Base-by-base conservation (phyloP, 805 yeast species). In the Wickerhamiella occidentalis region DNA sequence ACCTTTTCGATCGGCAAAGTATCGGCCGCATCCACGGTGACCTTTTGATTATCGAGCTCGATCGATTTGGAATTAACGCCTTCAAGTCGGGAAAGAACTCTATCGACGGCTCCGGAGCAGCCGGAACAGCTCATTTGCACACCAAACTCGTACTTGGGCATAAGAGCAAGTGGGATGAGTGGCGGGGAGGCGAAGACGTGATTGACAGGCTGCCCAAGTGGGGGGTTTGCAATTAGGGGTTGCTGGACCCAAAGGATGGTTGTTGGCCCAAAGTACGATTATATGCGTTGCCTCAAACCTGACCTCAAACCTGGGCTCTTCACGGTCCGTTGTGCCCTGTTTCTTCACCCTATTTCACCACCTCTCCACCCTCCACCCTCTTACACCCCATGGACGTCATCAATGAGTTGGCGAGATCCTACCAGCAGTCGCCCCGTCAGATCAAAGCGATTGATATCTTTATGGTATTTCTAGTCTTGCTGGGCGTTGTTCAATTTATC, bases 101-200 rank as follows among this genome's bases (percentile, higher is more conserved):
- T 77, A 65, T 79, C 77, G 45, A 90, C 84, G 6, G 97, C 96
- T 51, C 75, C 77, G 19, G 94, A 82, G 67, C 98, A 90, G 15
- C 95, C 57, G 17, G 35, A n/a, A 51, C 62, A 59, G 30, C 57
- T 49, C 62, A 59, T 59, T 22, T 54, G 55, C 7, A 59, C 62
- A 6, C 58, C 60, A 47, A 58, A 57, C 45, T 58, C 61, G 58
- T 56, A 59, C 25, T 51, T 38, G 19, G 48, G 38, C 55, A 53
- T 55, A 13, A 9, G 38, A n/a, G 35, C 35, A 30, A n/a, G 35
- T 18, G 3, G 19, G 21, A 19, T n/a, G 4, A 4, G 38, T 33
- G 38, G 38, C 21, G 38, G 38, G 18, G n/a, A n/a, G n/a, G n/a
- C n/a, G n/a, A n/a, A n/a, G n/a, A n/a, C n/a, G n/a, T n/a, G n/a